Base-by-base conservation (phyloP, 2,329 filamentous ascomycete genomes). In the Talaromyces atroroseus region DNA sequence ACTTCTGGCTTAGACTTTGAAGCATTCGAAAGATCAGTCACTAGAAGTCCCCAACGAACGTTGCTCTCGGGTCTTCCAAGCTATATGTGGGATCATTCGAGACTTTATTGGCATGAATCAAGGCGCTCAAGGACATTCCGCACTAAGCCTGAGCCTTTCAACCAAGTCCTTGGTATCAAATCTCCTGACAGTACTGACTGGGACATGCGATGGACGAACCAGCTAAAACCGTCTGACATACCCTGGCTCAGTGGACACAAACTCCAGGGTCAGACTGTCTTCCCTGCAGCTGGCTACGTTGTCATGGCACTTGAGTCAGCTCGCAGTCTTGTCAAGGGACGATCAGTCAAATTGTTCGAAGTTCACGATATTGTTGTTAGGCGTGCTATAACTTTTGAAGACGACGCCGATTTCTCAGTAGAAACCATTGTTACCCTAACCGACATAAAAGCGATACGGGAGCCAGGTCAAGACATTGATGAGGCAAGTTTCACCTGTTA, bases 201-300 rank as follows among this genome's bases (percentile, higher is more conserved):
- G 2, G 62, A 65, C 26, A 20, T 62, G 12, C 62, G 62, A 12
- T 72, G 69, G 69, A 57, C 62, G 14, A 71, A 71, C 40, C 57
- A 65, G 38, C 57, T 74, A 3, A 55, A 61, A 3, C 55, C 64
- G 1, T 49, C 52, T 3, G 70, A 74, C 48, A 58, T 71, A 5
- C 62, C 68, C 1, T 74, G 71, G 71, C 53, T 74, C 3, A 29
- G 29, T 2, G 66, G 66, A 49, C 72, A 74, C 46, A 60, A 63
- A 32, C 55, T 74, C 1, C 69, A 72, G 46, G 63, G 63, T 0
- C 64, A 69, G 46, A 62, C 65, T 6, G 59, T 71, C 14, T 69
- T 69, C 36, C 69, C 69, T 3, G 67, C 62, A 5, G 64, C 67
- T 5, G 69, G 63, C 0, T 71, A 65, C 36, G 52, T 67, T 4